Evolutionary conservation across 2,329 filamentous ascomycete genomes (phyloP), one percentile per base, ranked within the genome.

Genomic region (Kalaharituber pfeilii): DNA sequence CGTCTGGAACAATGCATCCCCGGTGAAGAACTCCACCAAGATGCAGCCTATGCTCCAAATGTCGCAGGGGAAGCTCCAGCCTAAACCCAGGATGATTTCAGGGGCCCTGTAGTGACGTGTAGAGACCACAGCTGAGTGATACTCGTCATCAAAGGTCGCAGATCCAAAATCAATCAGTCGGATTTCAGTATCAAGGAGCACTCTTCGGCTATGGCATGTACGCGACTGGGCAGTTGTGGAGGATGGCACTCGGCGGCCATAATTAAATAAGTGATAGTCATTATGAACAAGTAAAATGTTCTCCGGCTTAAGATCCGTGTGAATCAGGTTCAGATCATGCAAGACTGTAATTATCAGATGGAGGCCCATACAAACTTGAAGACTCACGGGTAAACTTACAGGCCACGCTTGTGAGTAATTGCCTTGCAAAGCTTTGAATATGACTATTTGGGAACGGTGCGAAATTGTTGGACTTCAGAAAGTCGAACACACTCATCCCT

Each of bases 371-470:
- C 15, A 49, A 30, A 49, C 36, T 26, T 29, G 49, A 9, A 51
- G 11, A 56, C 28, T 13, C 8, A 24, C 30, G 8, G 11, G 18
- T 11, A 2, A 22, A 79, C 86, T 75, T 72, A 94, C 86, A 98
- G 56, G 91, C 91, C 65, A 98, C 93, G 65, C 89, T 96, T n/a
- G 89, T 96, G 58, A 98, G 84, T 15, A 98, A 74, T 67, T 98
- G 91, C 50, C 89, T 80, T 49, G 91, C 91, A 73, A 98, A 96
- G 67, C 79, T 89, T 68, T 96, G 91, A 56, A 98, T 98, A 69
- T 98, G 91, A 61, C 88, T 95, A 73, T 93, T 96, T 11, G 91
- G 91, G 65, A 98, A 98, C 0, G 91, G 91, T 18, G 94, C 87
- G 66, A 98, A 98, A 60, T 79, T 78, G 66, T 96, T 96, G 65